Percentiles rank a stretch among this genome's conserved stretches.
Conservation (phyloP, 805 yeast genomes). For the Kuraishia borneana region DNA sequence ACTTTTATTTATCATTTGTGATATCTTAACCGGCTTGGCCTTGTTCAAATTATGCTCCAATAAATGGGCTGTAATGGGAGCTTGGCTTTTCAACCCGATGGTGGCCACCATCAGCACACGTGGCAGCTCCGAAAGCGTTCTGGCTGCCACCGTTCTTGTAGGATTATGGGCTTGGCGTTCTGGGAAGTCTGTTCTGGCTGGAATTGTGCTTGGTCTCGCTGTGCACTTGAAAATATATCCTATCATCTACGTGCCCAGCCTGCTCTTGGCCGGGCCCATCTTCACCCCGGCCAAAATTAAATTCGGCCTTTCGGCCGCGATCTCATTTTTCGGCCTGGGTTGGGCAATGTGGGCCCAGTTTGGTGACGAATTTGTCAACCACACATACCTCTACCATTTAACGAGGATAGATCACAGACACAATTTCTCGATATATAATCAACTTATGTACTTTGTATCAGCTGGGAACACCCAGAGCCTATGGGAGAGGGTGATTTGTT, state of each 20-base stretch:
- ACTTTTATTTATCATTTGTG: slow-evolving; percentile 63
- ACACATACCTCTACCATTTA: slow-evolving; percentile 77
- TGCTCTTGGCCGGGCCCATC: slow-evolving; percentile 26
- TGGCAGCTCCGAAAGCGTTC: slow-evolving; percentile 85
- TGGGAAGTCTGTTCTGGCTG: slow-evolving; percentile 22
- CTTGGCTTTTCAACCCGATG: slow-evolving; percentile 91
- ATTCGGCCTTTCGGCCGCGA: slow-evolving; percentile 3
- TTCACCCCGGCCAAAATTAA: slow-evolving; percentile 5
- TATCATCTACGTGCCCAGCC: slow-evolving; percentile 71
- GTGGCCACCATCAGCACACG: slow-evolving; percentile 86
- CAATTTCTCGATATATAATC: slow-evolving; percentile 82
- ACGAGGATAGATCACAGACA: slow-evolving; percentile 86
- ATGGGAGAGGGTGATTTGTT: slow-evolving; percentile 15
- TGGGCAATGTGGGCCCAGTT: slow-evolving; percentile 54
- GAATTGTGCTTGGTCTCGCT: slow-evolving; percentile 57
- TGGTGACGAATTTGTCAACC: slow-evolving; percentile 64
- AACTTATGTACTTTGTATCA: slow-evolving; percentile 56
- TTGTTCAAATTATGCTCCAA: slow-evolving; percentile 5
- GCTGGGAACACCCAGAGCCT: slow-evolving; percentile 10
- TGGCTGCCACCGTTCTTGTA: slow-evolving; percentile 66
- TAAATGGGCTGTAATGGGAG: slow-evolving; percentile 27
- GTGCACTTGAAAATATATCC: slow-evolving; percentile 93
- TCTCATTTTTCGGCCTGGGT: slow-evolving; percentile 37
- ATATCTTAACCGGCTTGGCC: slow-evolving; percentile 62
- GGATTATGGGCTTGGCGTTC: slow-evolving; percentile 36